Evolutionary conservation across 495 filamentous ascomycete species (phyloP).

Genomic region (Collariella sp.): DNA sequence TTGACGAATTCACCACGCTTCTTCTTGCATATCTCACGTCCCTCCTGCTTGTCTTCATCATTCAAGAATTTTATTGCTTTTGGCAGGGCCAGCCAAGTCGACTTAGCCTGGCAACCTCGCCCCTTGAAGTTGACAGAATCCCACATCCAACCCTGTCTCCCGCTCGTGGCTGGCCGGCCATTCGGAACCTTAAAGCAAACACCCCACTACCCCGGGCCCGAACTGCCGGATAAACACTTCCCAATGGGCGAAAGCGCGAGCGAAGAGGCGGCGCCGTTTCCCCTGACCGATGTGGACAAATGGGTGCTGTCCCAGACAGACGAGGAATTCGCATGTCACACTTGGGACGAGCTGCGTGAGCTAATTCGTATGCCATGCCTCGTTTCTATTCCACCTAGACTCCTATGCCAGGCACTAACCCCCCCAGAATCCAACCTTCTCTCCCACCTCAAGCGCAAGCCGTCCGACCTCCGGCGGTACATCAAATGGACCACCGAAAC

Average conservation of each 20-base stretch:
- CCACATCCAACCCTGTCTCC: neutral
- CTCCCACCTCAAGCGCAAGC: constrained; percentile 66
- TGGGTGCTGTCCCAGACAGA: constrained; percentile 59
- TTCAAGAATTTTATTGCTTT: neutral
- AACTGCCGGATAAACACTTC: constrained; percentile 8
- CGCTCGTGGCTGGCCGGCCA: neutral
- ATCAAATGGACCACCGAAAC: constrained; percentile 65
- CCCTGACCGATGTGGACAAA: constrained; percentile 56
- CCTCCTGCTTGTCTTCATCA: neutral
- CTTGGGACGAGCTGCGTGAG: constrained; percentile 58
- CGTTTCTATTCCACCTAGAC: constrained; percentile 8
- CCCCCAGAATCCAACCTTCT: constrained; percentile 58
- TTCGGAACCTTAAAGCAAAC: constrained; percentile 4
- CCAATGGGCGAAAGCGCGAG: constrained; percentile 21
- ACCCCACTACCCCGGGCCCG: neutral
- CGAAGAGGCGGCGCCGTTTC: constrained; percentile 47
- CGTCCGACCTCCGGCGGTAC: constrained; percentile 77
- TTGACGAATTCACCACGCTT: neutral
- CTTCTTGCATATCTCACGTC: neutral
- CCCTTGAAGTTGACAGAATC: neutral
- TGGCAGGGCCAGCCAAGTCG: neutral
- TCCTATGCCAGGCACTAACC: constrained; percentile 7
- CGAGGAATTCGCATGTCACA: constrained; percentile 57
- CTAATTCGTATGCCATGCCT: constrained; percentile 49
- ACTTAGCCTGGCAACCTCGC: neutral